Evolutionary conservation across 208 protist genomes (phyloP), one percentile per base, ranked within the genome.

Genomic region (Wallacemonas sp.): DNA sequence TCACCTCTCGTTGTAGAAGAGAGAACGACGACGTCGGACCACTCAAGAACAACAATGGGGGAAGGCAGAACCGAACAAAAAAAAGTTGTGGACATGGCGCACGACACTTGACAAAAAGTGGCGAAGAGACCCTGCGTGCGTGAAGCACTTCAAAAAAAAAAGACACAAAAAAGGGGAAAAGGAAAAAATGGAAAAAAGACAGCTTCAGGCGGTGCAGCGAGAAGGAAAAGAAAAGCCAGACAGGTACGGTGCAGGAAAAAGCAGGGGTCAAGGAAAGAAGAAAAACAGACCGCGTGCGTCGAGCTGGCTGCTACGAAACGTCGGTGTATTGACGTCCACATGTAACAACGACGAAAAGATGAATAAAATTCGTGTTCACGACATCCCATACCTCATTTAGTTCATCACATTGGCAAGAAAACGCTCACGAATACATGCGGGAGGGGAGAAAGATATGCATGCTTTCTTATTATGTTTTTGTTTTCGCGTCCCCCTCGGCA

Each of bases 271-370:
- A 65, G 45, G 22, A 41, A 45, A 57, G 39, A 38, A 57, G 7
- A 66, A 62, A 61, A 73, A 42, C 41, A 66, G 8, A 31, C 4
- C n/a, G 18, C n/a, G 29, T 5, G 5, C 48, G 20, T 18, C 3
- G 11, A 48, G 42, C 20, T 20, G 18, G 20, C 4, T 18, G 29
- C 48, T 20, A 54, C 48, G 48, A 54, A 18, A 54, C 48, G 48
- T 54, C 48, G 48, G 48, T 54, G 25, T 22, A 18, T 54, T 54
- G 48, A 54, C 48, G 25, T 54, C 26, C 48, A 54, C 48, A 54
- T 54, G 48, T 18, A 41, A 12, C 44, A 16, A 49, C 44, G n/a
- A 49, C 44, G 54, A 81, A 70, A 62, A 66, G 57, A 42, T 57
- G 31, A 78, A 54, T 29, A 29, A 41, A 67, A 33, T n/a, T n/a